These are phyloP conservation scores for carrot (Daucus carota) DNA, from an alignment of 129 eudicot species.

Conservation along the genomic window DNA sequence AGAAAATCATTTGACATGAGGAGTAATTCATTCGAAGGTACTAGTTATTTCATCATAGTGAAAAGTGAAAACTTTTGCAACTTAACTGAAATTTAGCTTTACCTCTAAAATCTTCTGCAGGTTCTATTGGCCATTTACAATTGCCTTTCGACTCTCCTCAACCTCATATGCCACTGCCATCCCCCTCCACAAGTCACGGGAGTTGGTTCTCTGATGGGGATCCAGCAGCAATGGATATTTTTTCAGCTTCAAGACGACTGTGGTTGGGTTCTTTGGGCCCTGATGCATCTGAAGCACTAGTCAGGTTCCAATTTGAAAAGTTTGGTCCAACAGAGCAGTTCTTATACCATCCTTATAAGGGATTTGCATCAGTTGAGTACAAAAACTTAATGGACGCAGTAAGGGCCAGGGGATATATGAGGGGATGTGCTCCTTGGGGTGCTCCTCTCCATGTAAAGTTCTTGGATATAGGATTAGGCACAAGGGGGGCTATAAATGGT, in stretches of 20 bases:
- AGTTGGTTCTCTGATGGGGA: constrained; percentile 78
- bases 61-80: constrained; percentile 31
- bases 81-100: constrained; percentile 21
- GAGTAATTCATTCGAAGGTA: constrained; percentile 27
- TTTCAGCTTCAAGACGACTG: constrained; percentile 68
- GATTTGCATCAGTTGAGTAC: constrained; percentile 72
- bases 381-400: constrained; percentile 64
- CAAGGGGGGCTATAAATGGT: constrained; percentile 58
- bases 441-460: constrained; percentile 59
- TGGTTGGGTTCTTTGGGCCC: constrained; percentile 79
- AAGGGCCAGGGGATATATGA: constrained; percentile 71
- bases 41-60: constrained; percentile 18
- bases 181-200: constrained; percentile 26
- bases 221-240: constrained; percentile 63
- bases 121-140: constrained; percentile 22
- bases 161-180: constrained; percentile 24
- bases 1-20: constrained; percentile 44
- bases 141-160: constrained; percentile 49
- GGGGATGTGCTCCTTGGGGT: constrained; percentile 81
- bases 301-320: constrained; percentile 68
- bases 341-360: constrained; percentile 38
- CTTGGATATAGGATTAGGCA: constrained; percentile 72
- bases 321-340: constrained; percentile 71
- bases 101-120: constrained; percentile 33
- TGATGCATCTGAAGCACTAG: constrained; percentile 66